Conservation (phyloP, 1,284 basidiomycete genomes). For the Acaromyces ingoldii region DNA sequence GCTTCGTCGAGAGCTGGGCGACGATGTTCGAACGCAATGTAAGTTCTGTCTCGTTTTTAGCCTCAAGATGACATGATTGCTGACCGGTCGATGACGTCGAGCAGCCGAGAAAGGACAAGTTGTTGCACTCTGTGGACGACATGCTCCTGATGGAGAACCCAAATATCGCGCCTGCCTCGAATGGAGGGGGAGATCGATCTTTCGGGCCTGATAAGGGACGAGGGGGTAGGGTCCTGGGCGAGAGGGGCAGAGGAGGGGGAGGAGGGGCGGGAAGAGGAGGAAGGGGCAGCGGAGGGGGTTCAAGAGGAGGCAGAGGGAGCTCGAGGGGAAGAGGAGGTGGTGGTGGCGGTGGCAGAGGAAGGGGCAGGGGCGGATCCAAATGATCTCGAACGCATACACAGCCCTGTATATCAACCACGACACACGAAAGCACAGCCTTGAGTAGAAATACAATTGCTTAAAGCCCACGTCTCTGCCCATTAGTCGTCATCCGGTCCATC, state of each 20-base stretch:
- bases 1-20: constrained; percentile 37
- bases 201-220: constrained; percentile 28
- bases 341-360: constrained; percentile 4
- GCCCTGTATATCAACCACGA: too few species aligned
- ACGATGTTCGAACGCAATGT: constrained; percentile 34
- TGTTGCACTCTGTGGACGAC: constrained; percentile 26
- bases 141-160: not conserved
- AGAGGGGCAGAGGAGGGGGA: not conserved
- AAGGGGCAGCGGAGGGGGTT: constrained; percentile 1
- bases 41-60: constrained; percentile 1
- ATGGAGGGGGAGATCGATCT: constrained; percentile 7
- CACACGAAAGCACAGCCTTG: too few species aligned
- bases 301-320: not conserved
- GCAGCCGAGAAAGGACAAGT: constrained; percentile 23
- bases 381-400: too few species aligned
- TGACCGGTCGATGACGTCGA: not conserved
- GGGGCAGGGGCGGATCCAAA: not conserved
- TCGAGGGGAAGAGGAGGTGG: constrained; percentile 1
- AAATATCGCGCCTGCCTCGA: constrained; percentile 1
- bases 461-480: too few species aligned
- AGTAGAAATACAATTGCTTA: too few species aligned
- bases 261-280: constrained; percentile 17
- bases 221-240: constrained; percentile 23
- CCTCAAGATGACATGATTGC: not conserved
- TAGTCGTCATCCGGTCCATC: too few species aligned